phyloP scores from a whole-genome alignment of 106 monocot species.

The Dendrobium catenatum region DNA sequence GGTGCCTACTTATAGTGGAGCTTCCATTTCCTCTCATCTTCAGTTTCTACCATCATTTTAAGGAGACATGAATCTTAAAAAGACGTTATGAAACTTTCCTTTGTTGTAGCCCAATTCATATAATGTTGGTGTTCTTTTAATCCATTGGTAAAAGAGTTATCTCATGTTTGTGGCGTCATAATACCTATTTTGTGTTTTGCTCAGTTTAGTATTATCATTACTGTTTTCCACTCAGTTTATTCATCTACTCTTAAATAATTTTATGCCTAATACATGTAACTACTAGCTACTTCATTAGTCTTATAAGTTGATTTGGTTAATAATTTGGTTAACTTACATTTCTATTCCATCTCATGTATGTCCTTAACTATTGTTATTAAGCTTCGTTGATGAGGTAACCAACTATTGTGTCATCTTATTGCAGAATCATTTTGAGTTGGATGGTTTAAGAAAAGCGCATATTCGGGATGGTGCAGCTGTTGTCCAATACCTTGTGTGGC shows the following conservation, averaged over 20 bases:
- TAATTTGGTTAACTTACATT: not conserved
- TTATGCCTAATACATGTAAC: not conserved
- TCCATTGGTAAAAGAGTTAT: too few relatives aligned
- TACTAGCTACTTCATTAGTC: not conserved
- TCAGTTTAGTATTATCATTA: not conserved
- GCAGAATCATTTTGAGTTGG: conserved; percentile 75
- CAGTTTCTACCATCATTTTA: too few relatives aligned
- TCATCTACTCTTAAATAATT: not conserved
- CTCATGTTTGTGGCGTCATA: too few relatives aligned
- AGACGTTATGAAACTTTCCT: too few relatives aligned
- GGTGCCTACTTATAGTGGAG: too few relatives aligned
- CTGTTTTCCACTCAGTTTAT: not conserved
- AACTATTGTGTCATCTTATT: conserved; percentile 8
- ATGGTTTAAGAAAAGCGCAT: conserved; percentile 88
- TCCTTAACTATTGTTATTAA: not conserved
- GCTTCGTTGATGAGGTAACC: not conserved
- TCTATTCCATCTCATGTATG: not conserved
- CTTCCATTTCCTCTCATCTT: too few relatives aligned
- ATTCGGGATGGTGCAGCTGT: conserved; percentile 98
- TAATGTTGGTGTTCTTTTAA: too few relatives aligned
- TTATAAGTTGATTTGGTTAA: not conserved
- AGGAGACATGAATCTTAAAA: too few relatives aligned
- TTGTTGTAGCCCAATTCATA: too few relatives aligned
- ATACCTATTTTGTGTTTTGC: not conserved
- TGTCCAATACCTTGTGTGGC: conserved; percentile 88